phyloP scores from a whole-genome alignment of 306 rosid genomes.

The Vicia villosa region DNA sequence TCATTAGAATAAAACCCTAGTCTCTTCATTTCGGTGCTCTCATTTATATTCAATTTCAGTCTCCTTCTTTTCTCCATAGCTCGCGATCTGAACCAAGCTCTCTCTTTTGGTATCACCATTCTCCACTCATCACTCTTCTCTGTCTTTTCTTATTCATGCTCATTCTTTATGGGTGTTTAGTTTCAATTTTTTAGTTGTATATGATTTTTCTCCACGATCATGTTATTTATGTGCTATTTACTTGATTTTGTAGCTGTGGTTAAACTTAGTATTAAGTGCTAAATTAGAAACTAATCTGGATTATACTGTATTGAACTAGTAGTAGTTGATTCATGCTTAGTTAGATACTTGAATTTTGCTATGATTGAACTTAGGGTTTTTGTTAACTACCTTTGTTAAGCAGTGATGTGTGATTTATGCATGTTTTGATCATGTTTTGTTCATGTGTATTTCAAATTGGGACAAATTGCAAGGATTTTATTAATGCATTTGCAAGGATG shows the following conservation, averaged over 20 bases:
- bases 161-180: not conserved
- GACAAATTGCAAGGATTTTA: too few relatives aligned
- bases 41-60: conserved; percentile 33
- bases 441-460: not conserved
- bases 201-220: conserved; percentile 6
- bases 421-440: too few relatives aligned
- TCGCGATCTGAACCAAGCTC: conserved; percentile 21
- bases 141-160: not conserved
- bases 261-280: not conserved
- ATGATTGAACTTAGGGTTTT: too few relatives aligned
- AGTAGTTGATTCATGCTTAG: too few relatives aligned
- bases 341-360: too few relatives aligned
- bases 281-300: not conserved
- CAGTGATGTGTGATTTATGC: too few relatives aligned
- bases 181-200: not conserved
- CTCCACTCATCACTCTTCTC: not conserved
- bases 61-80: not conserved
- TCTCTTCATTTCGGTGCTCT: conserved; percentile 9
- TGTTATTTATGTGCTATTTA: not conserved
- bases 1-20: conserved; percentile 38
- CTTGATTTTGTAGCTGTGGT: not conserved
- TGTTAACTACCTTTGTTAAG: too few relatives aligned
- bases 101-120: conserved; percentile 43
- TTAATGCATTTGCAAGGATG: not conserved
- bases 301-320: not conserved